phyloP scores from a whole-genome alignment of 164 flowering plant genomes.

The Vitis rotundifolia region DNA sequence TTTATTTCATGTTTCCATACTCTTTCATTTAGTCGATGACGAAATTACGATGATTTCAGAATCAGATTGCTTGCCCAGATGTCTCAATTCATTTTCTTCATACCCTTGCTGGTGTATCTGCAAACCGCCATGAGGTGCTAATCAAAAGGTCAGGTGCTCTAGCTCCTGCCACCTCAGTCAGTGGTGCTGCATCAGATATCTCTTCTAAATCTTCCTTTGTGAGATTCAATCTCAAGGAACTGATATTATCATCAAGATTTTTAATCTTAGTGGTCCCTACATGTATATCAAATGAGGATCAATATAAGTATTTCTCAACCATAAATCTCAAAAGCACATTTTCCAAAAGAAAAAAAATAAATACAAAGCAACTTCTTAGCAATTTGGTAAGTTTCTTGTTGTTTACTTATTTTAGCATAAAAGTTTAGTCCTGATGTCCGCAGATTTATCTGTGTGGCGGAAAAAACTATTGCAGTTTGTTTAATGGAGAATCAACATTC shows the following conservation, averaged over 20 bases:
- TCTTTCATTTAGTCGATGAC: no score
- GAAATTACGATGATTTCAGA: no score
- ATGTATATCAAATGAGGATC: neutral
- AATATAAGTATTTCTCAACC: neutral
- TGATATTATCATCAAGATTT: constrained; percentile 13
- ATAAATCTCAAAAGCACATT: neutral
- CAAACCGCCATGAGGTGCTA: neutral
- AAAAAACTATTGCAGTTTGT: no score
- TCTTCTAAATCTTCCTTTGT: constrained; percentile 10
- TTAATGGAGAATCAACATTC: no score
- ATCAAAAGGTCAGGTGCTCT: neutral
- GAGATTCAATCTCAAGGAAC: constrained; percentile 5
- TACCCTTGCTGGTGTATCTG: neutral
- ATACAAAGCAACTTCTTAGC: neutral
- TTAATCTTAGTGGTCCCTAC: constrained; percentile 16
- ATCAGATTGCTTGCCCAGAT: no score
- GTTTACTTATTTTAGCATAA: no score
- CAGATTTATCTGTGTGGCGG: no score
- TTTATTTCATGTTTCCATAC: no score
- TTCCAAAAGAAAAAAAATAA: neutral
- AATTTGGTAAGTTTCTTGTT: no score
- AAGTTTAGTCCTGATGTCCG: no score
- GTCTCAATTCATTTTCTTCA: neutral
- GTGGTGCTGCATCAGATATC: constrained; percentile 10
- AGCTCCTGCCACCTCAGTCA: constrained; percentile 7